Percentiles rank a stretch among this genome's conserved stretches.
Conservation (phyloP, 805 yeast genomes). For the Ogataea chonburiensis region DNA sequence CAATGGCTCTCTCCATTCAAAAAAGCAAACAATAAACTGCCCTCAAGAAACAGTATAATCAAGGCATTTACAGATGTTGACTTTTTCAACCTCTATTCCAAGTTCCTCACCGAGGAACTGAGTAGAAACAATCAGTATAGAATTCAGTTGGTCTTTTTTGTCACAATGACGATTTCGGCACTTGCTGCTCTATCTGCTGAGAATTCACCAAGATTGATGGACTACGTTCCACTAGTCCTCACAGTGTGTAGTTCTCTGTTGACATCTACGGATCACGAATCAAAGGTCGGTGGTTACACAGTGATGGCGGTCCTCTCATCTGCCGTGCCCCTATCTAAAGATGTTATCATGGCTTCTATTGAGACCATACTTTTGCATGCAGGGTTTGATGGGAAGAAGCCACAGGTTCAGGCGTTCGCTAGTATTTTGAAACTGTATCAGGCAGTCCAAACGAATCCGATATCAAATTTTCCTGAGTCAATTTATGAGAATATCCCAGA, state of each 20-base stretch:
- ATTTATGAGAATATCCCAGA: constrained; percentile 25
- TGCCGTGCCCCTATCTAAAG: constrained; percentile 61
- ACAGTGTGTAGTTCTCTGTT: constrained; percentile 58
- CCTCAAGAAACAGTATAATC: constrained; percentile 66
- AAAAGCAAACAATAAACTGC: constrained; percentile 48
- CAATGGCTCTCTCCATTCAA: constrained; percentile 69
- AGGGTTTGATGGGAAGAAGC: constrained; percentile 22
- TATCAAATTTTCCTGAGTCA: constrained; percentile 28
- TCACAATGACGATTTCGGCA: constrained; percentile 66
- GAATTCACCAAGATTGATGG: constrained; percentile 41
- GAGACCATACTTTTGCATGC: constrained; percentile 48
- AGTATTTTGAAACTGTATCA: constrained; percentile 50
- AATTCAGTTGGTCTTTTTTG: constrained; percentile 73
- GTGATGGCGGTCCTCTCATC: constrained; percentile 74
- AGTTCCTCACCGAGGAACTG: constrained; percentile 50
- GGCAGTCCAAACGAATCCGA: constrained; percentile 37
- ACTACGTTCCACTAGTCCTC: constrained; percentile 54
- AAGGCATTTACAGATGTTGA: constrained; percentile 73
- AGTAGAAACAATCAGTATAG: constrained; percentile 58
- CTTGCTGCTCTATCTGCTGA: constrained; percentile 59
- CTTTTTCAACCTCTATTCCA: constrained; percentile 64
- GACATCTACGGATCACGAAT: constrained; percentile 48
- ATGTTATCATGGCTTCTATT: constrained; percentile 58
- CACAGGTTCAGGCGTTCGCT: constrained; percentile 40
- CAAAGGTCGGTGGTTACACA: constrained; percentile 82